Evolutionary conservation across 495 filamentous ascomycete genomes (phyloP).

Genomic region (Cairneyella variabilis): DNA sequence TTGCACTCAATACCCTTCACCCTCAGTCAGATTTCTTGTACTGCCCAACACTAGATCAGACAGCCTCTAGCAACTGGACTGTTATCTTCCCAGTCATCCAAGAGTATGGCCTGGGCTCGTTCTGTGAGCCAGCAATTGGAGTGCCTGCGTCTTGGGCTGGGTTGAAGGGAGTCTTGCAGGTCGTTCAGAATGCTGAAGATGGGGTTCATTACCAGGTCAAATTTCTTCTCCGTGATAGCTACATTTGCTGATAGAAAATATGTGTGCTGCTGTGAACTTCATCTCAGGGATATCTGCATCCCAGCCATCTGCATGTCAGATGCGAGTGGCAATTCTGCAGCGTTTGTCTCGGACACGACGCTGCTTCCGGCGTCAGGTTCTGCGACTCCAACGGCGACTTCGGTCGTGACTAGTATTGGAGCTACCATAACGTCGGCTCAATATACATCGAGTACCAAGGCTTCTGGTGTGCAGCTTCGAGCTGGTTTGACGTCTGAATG

Average conservation of each 20-base stretch:
- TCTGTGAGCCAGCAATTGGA: constrained; percentile 19
- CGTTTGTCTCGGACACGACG: not conserved
- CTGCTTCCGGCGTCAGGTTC: not conserved
- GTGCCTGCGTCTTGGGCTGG: constrained; percentile 22
- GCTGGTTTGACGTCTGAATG: no score
- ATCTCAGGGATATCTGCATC: not conserved
- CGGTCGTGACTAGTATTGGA: not conserved
- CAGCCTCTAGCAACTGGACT: constrained; percentile 17
- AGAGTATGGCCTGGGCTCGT: constrained; percentile 23
- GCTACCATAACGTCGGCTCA: not conserved
- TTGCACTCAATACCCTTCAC: constrained; percentile 22
- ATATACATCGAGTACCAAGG: not conserved
- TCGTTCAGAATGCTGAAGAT: constrained; percentile 26
- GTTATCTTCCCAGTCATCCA: constrained; percentile 13
- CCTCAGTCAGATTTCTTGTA: constrained; percentile 20
- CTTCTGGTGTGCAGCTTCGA: no score
- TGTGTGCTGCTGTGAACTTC: not conserved
- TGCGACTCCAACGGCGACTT: not conserved
- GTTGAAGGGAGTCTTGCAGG: constrained; percentile 20
- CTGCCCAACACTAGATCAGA: constrained; percentile 18
- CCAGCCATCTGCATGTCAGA: not conserved
- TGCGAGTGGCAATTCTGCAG: not conserved
- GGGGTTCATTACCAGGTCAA: constrained; percentile 24
- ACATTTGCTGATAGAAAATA: not conserved
- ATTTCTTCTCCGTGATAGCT: not conserved